These are phyloP conservation scores for Penicillium dipodomyicola DNA, from an alignment of 495 filamentous ascomycete genomes.

Conservation along the genomic window DNA sequence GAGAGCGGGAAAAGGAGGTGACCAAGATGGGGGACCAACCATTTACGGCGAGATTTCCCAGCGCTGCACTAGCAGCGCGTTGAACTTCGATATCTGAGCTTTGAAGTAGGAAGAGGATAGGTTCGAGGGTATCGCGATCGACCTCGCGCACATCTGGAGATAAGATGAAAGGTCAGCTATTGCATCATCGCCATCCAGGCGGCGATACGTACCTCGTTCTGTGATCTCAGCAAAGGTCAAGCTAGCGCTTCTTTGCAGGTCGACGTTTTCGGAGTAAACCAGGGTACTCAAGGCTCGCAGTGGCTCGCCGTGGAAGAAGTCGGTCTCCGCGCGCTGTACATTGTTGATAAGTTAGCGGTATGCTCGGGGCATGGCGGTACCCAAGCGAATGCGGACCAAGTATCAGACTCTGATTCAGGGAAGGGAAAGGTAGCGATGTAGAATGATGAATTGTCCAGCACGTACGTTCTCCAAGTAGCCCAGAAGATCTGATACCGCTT, in stretches of 20 bases:
- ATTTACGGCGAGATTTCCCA: constrained; percentile 96
- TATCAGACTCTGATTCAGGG: neutral
- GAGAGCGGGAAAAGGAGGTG: constrained; percentile 1
- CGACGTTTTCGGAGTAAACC: constrained; percentile 98
- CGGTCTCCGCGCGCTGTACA: constrained; percentile 83
- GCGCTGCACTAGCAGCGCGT: constrained; percentile 89
- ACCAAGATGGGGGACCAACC: constrained; percentile 56
- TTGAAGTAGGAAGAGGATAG: constrained; percentile 91
- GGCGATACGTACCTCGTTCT: constrained; percentile 72
- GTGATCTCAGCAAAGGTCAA: constrained; percentile 99
- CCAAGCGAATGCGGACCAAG: neutral
- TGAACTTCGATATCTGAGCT: constrained; percentile 97
- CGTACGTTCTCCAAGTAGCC: constrained; percentile 94
- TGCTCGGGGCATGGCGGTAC: constrained; percentile 12
- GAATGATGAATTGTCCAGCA: constrained; percentile 12
- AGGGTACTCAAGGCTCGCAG: constrained; percentile 90
- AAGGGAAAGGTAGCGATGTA: neutral
- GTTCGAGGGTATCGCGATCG: constrained; percentile 88
- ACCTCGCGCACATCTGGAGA: constrained; percentile 89
- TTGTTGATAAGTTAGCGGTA: constrained; percentile 10
- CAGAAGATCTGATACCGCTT: constrained; percentile 93
- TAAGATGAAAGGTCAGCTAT: constrained; percentile 13
- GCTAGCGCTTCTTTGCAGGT: constrained; percentile 94
- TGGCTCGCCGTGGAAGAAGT: constrained; percentile 98
- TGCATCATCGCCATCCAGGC: constrained; percentile 7